Evolutionary conservation across 257 asterid genomes (phyloP), one percentile per base, ranked within the genome.

Genomic region (Solanum pimpinellifolium): DNA sequence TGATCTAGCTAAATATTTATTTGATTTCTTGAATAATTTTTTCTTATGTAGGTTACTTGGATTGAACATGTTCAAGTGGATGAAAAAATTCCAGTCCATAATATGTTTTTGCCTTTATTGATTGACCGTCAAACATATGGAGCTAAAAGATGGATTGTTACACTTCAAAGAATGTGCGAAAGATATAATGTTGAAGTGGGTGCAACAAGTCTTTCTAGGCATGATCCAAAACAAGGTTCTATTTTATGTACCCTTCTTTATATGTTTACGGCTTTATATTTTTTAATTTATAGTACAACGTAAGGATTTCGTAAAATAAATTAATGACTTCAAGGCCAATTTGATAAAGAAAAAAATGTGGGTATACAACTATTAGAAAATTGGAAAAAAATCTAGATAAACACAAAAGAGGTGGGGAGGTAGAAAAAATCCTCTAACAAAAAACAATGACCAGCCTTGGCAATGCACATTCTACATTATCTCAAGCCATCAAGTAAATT

Each of bases 11-110:
- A 13, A 6, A 14, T 69, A 3, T 27, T 68, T 27, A 3, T 76
- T 37, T 12, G 18, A 4, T n/a, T 47, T 13, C 9, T 75, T 75
- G 56, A 23, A 2, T 3, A 14, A 14, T 27, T 23, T 3, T 41
- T 41, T 12, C 21, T 75, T 6, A 72, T 21, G n/a, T 83, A 95
- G 98, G 92, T 96, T 60, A 92, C 95, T 73, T 96, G 99, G 99
- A 82, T 96, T 10, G 99, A 95, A 68, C 98, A 95, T 85, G 94
- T 94, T 83, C 94, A 96, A 91, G 97, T 95, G 78, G 96, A 94
- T 21, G 98, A 93, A 76, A 93, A 91, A 88, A 80, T 77, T 29
- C 74, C 82, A 65, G 92, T 92, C 60, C 93, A 93, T 88, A 91
- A 91, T 68, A 74, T 94, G 41, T 95, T 91, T 85, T 90, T 93